phyloP scores from a whole-genome alignment of 179 eudicot genomes.

The Carnegiea gigantea region DNA sequence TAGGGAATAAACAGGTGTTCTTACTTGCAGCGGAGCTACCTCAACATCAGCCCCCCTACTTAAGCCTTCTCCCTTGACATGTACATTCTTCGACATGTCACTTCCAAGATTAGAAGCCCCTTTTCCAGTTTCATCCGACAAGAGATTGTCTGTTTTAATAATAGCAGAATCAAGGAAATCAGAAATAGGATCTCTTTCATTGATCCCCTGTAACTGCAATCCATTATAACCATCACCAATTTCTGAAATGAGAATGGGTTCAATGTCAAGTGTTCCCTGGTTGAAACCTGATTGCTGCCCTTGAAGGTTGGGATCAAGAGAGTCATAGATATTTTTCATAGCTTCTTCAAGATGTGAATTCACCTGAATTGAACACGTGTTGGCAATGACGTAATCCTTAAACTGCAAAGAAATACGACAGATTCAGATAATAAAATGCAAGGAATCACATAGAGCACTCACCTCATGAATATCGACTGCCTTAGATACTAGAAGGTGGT shows the following conservation, averaged over 20 bases:
- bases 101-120: slow-evolving; percentile 19
- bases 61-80: background rate
- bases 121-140: slow-evolving; percentile 24
- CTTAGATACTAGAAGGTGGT: slow-evolving; percentile 29
- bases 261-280: slow-evolving; percentile 35
- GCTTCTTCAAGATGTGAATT: slow-evolving; percentile 45
- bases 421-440: background rate
- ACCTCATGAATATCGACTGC: slow-evolving; percentile 43
- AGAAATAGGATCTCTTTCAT: slow-evolving; percentile 38
- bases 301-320: background rate
- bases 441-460: slow-evolving; percentile 12
- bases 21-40: background rate
- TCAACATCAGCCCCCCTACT: background rate
- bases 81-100: slow-evolving; percentile 3
- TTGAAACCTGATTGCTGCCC: slow-evolving; percentile 41
- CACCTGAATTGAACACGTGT: slow-evolving; percentile 38
- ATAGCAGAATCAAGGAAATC: slow-evolving; percentile 52
- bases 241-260: slow-evolving; percentile 18
- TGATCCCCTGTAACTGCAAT: slow-evolving; percentile 41
- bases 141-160: slow-evolving; percentile 33
- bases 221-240: slow-evolving; percentile 28
- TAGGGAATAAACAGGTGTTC: background rate
- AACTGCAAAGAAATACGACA: background rate
- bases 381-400: background rate
- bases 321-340: slow-evolving; percentile 13